phyloP scores from a whole-genome alignment of 2,329 filamentous ascomycete genomes.

The Orbilia oligospora region DNA sequence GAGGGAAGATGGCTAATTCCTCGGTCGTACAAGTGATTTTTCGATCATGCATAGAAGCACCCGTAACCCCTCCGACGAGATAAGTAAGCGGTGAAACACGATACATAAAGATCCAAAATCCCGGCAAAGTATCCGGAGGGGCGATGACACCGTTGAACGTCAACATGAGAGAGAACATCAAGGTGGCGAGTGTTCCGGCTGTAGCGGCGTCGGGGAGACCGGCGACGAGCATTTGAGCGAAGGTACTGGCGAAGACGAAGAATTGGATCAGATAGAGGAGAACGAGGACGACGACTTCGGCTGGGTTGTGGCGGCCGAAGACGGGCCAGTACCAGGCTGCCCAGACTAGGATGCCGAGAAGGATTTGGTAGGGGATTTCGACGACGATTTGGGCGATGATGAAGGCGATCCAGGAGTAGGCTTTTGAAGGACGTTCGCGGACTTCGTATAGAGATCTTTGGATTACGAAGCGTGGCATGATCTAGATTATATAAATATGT shows the following conservation, averaged over 20 bases:
- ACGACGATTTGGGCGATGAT: slow-evolving; percentile 86
- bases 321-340: slow-evolving; percentile 89
- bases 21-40: slow-evolving; percentile 73
- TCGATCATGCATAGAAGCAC: slow-evolving; percentile 79
- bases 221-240: slow-evolving; percentile 82
- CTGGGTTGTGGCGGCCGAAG: slow-evolving; percentile 72
- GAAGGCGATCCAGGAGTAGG: slow-evolving; percentile 88
- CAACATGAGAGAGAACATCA: slow-evolving; percentile 61
- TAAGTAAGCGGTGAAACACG: slow-evolving; percentile 71
- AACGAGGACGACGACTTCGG: slow-evolving; percentile 81
- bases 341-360: slow-evolving; percentile 83
- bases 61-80: slow-evolving; percentile 83
- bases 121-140: slow-evolving; percentile 36
- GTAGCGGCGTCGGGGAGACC: slow-evolving; percentile 81
- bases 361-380: slow-evolving; percentile 85
- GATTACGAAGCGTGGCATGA: slow-evolving; percentile 87
- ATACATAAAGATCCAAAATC: slow-evolving; percentile 61
- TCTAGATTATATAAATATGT: no score
- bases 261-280: slow-evolving; percentile 83
- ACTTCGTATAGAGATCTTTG: slow-evolving; percentile 87
- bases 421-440: slow-evolving; percentile 85
- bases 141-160: slow-evolving; percentile 75
- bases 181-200: slow-evolving; percentile 80
- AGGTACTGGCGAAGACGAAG: slow-evolving; percentile 84
- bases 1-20: slow-evolving; percentile 79